Base-by-base conservation (phyloP, 1,284 basidiomycete genomes). In the Sparassis latifolia region DNA sequence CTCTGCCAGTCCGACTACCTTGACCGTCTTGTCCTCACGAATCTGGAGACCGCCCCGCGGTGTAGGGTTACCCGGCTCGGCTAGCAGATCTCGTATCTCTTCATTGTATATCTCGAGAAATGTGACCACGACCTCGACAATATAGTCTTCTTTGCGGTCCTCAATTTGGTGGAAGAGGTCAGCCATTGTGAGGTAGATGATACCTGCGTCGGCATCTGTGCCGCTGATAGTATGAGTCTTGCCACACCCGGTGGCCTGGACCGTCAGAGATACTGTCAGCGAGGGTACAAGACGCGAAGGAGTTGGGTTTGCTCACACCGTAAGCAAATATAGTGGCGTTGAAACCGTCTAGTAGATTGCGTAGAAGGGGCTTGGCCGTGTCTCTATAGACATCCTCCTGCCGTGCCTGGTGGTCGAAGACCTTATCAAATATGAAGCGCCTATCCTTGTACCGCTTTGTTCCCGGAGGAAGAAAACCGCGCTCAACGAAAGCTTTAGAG, bases 81-180 rank as follows among this genome's bases (percentile, higher is more conserved):
- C 71, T 42, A 98, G 83, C 20, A 98, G 83, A 68, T 98, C 95
- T n/a, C 92, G 88, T 58, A 97, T 97, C 64, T 92, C 91, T 69
- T 98, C 95, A 66, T 97, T 97, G 76, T 97, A 97, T 48, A 98
- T 96, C 68, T 98, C 95, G 52, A 97, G 82, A 70, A 97, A 97
- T 2, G 92, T 94, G 50, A 97, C 89, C 60, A 84, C 77, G 45
- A 98, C 88, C 59, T 93, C 87, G 39, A 87, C 84, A 49, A 84
- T 84, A 76, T 84, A 84, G 35, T 95, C 86, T 49, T 89, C 88
- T 61, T 75, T 80, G 52, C 86, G 79, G 60, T 94, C 90, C 49
- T 90, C 84, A 56, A 97, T 95, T 44, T 85, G 80, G 58, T 86
- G 84, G 66, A 97, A 98, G 52, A 98, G 81, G 67, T 97, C 92